A percentile compares a stretch with the other conserved stretches of the same genome.
phyloP scores from a whole-genome alignment of 192 early-diverging fungal species.

The Entophlyctis luteolus region DNA sequence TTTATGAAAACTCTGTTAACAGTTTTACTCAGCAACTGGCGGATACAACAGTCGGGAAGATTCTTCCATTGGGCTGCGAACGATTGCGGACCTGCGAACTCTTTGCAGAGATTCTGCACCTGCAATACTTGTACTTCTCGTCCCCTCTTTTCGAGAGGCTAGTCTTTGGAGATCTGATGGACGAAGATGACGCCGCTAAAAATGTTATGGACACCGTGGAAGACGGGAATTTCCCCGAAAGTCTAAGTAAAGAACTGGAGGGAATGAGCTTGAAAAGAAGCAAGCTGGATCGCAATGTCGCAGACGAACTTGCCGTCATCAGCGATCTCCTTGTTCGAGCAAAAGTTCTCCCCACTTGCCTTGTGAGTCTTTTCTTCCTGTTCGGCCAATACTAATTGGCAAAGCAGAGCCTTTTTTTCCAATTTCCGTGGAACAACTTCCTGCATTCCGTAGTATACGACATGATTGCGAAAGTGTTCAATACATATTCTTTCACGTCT shows the following conservation, averaged over 20 bases:
- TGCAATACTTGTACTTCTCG: conserved; percentile 59
- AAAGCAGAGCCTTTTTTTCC: conserved; percentile 90
- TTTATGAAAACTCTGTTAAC: too few relatives aligned
- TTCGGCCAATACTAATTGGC: too few relatives aligned
- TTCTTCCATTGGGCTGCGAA: conserved; percentile 87
- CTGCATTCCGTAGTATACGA: conserved; percentile 98
- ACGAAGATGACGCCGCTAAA: conserved; percentile 6
- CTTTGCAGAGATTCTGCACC: conserved; percentile 95
- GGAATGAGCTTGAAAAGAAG: conserved; percentile 5
- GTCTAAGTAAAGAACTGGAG: conserved; percentile 7
- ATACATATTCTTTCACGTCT: conserved; percentile 71
- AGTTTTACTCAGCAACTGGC: conserved; percentile 54
- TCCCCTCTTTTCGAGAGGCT: conserved; percentile 56
- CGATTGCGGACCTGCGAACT: conserved; percentile 94
- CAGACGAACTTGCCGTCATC: conserved; percentile 53
- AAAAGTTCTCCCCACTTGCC: conserved; percentile 49
- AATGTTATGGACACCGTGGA: not conserved
- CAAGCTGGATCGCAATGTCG: conserved; percentile 27
- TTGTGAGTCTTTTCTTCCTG: conserved; percentile 38
- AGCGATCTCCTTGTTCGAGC: conserved; percentile 48
- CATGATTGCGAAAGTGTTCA: conserved; percentile 96
- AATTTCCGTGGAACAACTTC: conserved; percentile 97
- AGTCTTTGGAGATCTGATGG: conserved; percentile 22
- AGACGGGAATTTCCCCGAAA: too few relatives aligned
- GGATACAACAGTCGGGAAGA: conserved; percentile 74